A percentile compares a stretch with the other conserved stretches of the same genome.
Conservation (phyloP, 371 early-diverging fungal species). For the Circinella umbellata region DNA sequence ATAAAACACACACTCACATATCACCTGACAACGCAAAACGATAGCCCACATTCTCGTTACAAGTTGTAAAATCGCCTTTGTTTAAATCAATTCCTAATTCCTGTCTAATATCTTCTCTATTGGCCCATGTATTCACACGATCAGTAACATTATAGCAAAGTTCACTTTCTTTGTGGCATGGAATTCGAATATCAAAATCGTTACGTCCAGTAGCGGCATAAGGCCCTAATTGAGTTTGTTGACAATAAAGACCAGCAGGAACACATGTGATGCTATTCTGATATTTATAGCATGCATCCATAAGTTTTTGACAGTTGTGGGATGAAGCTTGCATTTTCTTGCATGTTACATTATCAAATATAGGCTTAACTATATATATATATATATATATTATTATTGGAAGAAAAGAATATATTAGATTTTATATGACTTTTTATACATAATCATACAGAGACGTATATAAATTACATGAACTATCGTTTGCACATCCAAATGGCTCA, state of each 20-base stretch:
- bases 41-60: conserved; percentile 58
- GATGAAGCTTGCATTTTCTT: conserved; percentile 69
- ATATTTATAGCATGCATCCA: conserved; percentile 83
- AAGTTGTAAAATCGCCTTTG: conserved; percentile 78
- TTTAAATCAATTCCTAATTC: conserved; percentile 73
- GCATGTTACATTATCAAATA: conserved; percentile 63
- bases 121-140: conserved; percentile 76
- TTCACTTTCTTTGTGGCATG: conserved; percentile 36
- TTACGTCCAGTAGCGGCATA: conserved; percentile 69
- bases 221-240: conserved; percentile 63
- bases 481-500: conserved; percentile 81
- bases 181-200: conserved; percentile 70
- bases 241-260: conserved; percentile 84
- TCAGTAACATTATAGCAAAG: conserved; percentile 85
- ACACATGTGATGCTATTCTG: conserved; percentile 75
- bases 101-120: conserved; percentile 72
- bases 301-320: conserved; percentile 74
- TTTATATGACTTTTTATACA: too few species aligned
- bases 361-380: neutral
- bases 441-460: too few species aligned
- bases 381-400: too few species aligned
- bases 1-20: conserved; percentile 50
- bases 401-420: too few species aligned
- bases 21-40: conserved; percentile 65
- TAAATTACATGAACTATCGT: conserved; percentile 14